These are phyloP conservation scores for Thuja plicata DNA, from an alignment of 83 land plant genomes.

Conservation along the genomic window DNA sequence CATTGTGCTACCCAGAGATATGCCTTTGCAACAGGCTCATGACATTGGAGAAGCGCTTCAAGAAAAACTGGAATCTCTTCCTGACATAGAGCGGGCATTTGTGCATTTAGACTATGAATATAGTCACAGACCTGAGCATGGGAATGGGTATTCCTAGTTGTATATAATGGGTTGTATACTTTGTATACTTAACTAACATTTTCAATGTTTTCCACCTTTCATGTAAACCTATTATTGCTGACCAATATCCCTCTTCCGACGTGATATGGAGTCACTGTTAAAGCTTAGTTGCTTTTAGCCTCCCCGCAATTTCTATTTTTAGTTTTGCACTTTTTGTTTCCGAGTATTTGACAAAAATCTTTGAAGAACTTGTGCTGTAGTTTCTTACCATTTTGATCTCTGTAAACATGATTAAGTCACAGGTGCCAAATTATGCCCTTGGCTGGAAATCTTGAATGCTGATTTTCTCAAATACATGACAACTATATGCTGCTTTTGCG, in stretches of 20 bases:
- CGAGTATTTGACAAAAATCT: neutral
- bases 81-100: constrained; percentile 49
- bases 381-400: neutral
- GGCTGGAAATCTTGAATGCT: neutral
- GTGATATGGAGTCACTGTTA: neutral
- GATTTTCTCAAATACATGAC: neutral
- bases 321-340: neutral
- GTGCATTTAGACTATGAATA: constrained; percentile 70
- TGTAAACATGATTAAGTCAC: neutral
- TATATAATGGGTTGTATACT: neutral
- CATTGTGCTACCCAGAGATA: too few species aligned
- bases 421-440: neutral
- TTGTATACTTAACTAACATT: neutral
- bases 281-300: neutral
- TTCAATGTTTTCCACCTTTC: too few species aligned
- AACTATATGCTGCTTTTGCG: neutral
- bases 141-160: neutral
- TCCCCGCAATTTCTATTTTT: neutral
- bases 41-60: too few species aligned
- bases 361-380: neutral
- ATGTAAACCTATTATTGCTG: neutral
- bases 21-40: too few species aligned
- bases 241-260: neutral
- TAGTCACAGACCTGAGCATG: constrained; percentile 61
- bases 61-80: too few species aligned